Evolutionary conservation across 202 grass and related monocot genomes (phyloP).

Genomic region (Alloteropsis angusta): DNA sequence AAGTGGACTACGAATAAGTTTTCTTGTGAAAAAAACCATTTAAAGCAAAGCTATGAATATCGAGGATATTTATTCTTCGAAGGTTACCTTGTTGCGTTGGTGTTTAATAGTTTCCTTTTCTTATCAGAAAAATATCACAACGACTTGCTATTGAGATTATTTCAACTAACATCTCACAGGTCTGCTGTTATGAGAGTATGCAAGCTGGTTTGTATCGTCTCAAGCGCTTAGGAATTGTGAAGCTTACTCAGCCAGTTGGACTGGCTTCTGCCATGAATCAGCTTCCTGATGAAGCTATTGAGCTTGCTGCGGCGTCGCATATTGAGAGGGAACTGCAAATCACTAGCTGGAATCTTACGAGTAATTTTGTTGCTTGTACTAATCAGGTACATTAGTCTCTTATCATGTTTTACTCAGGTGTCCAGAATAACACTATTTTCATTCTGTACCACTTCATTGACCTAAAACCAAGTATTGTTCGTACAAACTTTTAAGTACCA

Average conservation of each 20-base stretch:
- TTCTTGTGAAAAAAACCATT: too few species aligned
- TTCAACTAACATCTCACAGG: constrained; percentile 33
- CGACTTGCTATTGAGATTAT: constrained; percentile 10
- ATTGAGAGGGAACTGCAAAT: constrained; percentile 95
- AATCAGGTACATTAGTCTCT: constrained; percentile 51
- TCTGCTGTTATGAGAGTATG: constrained; percentile 97
- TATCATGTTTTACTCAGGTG: too few species aligned
- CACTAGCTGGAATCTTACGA: constrained; percentile 88
- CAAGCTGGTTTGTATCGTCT: constrained; percentile 81
- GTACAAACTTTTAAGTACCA: background rate
- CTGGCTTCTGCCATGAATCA: constrained; percentile 83
- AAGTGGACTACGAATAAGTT: too few species aligned
- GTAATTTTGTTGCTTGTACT: constrained; percentile 92
- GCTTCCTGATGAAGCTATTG: constrained; percentile 85
- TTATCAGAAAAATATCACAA: too few species aligned
- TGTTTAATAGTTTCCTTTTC: too few species aligned
- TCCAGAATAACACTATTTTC: too few species aligned
- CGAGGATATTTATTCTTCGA: too few species aligned
- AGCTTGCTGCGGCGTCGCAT: constrained; percentile 68
- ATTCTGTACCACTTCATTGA: too few species aligned
- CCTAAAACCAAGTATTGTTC: background rate
- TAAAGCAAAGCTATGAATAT: too few species aligned
- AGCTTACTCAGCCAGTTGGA: constrained; percentile 63
- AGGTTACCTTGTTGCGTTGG: too few species aligned
- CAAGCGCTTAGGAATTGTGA: constrained; percentile 71